Conservation (phyloP, 805 yeast genomes). For the Wickerhamomyces queroliae region DNA sequence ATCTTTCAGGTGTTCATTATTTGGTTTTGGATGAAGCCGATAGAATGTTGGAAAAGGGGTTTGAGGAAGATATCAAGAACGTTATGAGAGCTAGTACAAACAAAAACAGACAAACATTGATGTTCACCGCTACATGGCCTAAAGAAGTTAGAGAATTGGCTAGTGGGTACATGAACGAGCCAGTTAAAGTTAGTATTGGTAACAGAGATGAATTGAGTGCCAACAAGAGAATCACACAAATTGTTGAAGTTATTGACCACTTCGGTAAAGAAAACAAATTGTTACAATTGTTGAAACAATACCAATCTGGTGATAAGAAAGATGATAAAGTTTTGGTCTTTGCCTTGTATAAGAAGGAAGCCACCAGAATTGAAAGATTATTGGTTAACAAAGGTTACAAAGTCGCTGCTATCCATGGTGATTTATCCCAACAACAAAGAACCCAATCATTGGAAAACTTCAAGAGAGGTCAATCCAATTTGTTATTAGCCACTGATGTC, state of each 20-base stretch:
- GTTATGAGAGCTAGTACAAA: conserved; percentile 61
- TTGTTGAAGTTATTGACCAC: conserved; percentile 87
- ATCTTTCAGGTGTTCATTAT: conserved; percentile 61
- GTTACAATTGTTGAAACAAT: conserved; percentile 64
- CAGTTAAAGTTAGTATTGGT: conserved; percentile 92
- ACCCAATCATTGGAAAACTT: conserved; percentile 80
- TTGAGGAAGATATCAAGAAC: conserved; percentile 89
- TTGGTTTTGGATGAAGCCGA: conserved; percentile 97
- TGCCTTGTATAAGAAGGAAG: conserved; percentile 96
- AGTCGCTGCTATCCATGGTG: conserved; percentile 96
- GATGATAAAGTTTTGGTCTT: conserved; percentile 85
- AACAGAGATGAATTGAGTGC: conserved; percentile 92
- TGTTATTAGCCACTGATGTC: conserved; percentile 94
- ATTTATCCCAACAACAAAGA: conserved; percentile 87
- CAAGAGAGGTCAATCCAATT: conserved; percentile 69
- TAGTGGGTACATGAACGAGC: conserved; percentile 68
- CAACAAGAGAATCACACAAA: conserved; percentile 87
- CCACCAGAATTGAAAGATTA: conserved; percentile 79
- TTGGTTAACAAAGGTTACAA: conserved; percentile 66
- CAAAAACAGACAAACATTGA: conserved; percentile 73
- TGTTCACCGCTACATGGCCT: conserved; percentile 99
- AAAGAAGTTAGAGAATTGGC: conserved; percentile 94
- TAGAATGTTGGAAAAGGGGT: conserved; percentile 97
- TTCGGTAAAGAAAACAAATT: conserved; percentile 73
- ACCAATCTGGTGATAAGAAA: conserved; percentile 58